Base-by-base conservation (phyloP, 1,284 basidiomycete species). In the Trichosporon inkin region DNA sequence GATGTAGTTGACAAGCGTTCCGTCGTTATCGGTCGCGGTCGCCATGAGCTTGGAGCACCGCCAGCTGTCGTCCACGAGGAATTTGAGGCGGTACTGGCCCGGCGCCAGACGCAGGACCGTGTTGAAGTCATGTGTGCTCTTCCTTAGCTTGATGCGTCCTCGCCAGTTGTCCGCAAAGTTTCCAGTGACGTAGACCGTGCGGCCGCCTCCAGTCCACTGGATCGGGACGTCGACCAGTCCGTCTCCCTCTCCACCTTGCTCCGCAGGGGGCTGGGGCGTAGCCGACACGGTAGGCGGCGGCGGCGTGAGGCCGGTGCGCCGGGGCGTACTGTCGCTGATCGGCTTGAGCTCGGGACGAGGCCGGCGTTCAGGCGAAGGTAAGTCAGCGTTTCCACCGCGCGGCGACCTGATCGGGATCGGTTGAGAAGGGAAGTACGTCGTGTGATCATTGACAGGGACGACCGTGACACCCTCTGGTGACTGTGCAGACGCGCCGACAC, bases 51-150 rank as follows among this genome's bases (percentile, higher is more conserved):
- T 81, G 11, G 83, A 83, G 57, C 84, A 84, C 61, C 88, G 85
- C 87, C 89, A 93, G 55, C 88, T 84, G 61, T 91, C 89, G 77
- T 99, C 96, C 62, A 99, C 92, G 67, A 98, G 85, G 81, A 98
- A 99, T 67, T 94, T 92, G 73, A 98, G 84, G 62, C 95, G 90
- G 74, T 99, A 94, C 2, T 93, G 94, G 20, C 95, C 96, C 0
- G 94, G 92, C 13, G 87, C 85, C 3, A 96, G 84, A 16, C 79
- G 75, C 40, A 84, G 72, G 35, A 81, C 71, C 0, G 74, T 73
- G 61, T 73, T 71, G 55, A 82, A 82, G 62, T 81, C 80, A 56
- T 80, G 76, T n/a, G 75, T 76, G 58, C 77, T 77, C 61, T 76
- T 77, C 64, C 75, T 76, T 55, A 82, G 66, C 72, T 81, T 80